A percentile compares a stretch with the other conserved stretches of the same genome.
Conservation (phyloP, 345 rosid species). For the Eucalyptus leucophloia region DNA sequence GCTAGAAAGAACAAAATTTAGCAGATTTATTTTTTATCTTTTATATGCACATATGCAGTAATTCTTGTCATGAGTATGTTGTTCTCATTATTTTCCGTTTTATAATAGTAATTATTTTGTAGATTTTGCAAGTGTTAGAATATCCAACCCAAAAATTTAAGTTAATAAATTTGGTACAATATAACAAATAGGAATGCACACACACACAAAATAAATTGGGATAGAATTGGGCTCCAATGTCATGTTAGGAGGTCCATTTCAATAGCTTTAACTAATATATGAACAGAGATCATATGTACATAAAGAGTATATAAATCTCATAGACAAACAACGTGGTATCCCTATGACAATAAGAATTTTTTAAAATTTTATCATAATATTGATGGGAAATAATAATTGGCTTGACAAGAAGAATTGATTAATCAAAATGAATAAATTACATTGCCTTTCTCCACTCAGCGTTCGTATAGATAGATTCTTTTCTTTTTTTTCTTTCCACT, state of each 20-base stretch:
- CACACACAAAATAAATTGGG: background rate
- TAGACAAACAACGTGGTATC: background rate
- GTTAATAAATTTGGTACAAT: background rate
- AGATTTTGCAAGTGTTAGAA: background rate
- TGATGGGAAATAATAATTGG: background rate
- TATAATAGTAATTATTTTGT: background rate
- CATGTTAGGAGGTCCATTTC: background rate
- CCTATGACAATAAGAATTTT: background rate
- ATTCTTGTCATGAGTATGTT: background rate
- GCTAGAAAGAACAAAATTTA: background rate
- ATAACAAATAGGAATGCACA: background rate
- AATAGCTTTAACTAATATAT: background rate
- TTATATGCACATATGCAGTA: background rate
- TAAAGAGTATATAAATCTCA: background rate
- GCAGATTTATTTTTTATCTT: background rate
- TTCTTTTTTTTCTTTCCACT: background rate
- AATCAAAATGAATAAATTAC: background rate
- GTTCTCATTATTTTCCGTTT: background rate
- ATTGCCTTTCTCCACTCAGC: background rate
- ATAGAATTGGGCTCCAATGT: background rate
- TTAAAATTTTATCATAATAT: background rate
- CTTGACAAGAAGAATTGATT: background rate
- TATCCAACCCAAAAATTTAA: background rate
- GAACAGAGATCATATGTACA: background rate
- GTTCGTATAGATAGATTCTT: background rate